Evolutionary conservation across 2,329 filamentous ascomycete genomes (phyloP), one percentile per base, ranked within the genome.

Genomic region (Stemphylium vesicarium): DNA sequence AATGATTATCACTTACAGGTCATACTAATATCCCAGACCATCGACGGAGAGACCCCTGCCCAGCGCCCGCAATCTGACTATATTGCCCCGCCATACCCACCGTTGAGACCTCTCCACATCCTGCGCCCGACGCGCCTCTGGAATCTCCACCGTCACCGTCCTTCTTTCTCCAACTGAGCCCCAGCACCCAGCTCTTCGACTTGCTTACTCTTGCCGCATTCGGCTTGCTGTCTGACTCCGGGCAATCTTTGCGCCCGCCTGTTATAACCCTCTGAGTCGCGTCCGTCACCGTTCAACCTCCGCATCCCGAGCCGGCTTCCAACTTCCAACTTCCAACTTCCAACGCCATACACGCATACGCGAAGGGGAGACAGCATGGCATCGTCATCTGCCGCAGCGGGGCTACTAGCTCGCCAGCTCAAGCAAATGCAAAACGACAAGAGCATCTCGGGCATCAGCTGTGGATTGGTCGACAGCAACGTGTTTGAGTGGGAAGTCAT

Each of bases 401-500:
- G 88, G 58, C 86, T 98, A 62, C 86, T 99, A 41, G 81, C 84
- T 66, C 87, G 90, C 53, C 94, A 98, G 79, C 86, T 98, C 63
- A 96, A 96, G 80, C 88, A 96, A 74, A 98, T 99, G 86, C 91
- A 96, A 78, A 87, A 84, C 20, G 88, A 91, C 75, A 94, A 92
- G 73, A 92, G 96, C 76, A 89, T 98, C 41, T 92, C 92, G 0
- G 95, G 94, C 48, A 96, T 98, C 71, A 97, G 92, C 59, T 96
- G 92, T 69, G 95, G 95, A 0, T 81, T 99, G 38, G 87, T 93
- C 47, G 87, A 88, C 69, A 90, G 90, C 75, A 89, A 96, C 74
- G 87, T 98, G 9, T 97, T 97, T 64, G 90, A 96, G 80, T 99
- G 95, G 95, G 93, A 98, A 77, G 92, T 98, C 16, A 96, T 97